phyloP scores from a whole-genome alignment of 495 filamentous ascomycete genomes.

The Annulohypoxylon maeteangense region DNA sequence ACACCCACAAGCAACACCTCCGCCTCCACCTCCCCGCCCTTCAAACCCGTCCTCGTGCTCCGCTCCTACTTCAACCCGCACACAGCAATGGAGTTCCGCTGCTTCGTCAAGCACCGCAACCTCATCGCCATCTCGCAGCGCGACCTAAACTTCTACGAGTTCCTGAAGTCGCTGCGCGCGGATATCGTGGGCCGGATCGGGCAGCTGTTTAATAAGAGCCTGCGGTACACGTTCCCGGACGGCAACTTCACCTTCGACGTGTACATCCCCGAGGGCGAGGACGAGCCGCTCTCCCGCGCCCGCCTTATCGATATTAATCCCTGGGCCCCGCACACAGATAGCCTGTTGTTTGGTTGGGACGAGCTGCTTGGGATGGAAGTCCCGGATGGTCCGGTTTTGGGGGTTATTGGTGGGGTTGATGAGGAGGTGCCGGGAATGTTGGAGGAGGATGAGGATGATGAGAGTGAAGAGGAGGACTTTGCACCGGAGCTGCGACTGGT shows the following conservation, averaged over 20 bases:
- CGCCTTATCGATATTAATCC: constrained; percentile 95
- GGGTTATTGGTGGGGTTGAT: constrained; percentile 53
- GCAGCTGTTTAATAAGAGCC: constrained; percentile 75
- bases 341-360: constrained; percentile 88
- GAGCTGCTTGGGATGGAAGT: constrained; percentile 81
- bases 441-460: constrained; percentile 55
- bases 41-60: constrained; percentile 71
- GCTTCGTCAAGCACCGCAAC: constrained; percentile 83
- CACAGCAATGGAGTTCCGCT: constrained; percentile 91
- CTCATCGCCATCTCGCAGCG: constrained; percentile 89
- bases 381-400: constrained; percentile 56
- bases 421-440: constrained; percentile 36
- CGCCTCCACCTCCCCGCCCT: constrained; percentile 56
- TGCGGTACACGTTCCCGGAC: constrained; percentile 84
- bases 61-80: constrained; percentile 88
- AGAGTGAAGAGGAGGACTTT: constrained; percentile 68
- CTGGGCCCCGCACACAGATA: constrained; percentile 91
- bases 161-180: constrained; percentile 72
- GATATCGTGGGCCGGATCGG: constrained; percentile 70
- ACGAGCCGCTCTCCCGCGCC: constrained; percentile 65
- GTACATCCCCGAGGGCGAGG: constrained; percentile 83
- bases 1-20: constrained; percentile 51
- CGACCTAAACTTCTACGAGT: constrained; percentile 89
- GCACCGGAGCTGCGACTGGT: constrained; percentile 84
- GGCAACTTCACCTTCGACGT: constrained; percentile 88